Evolutionary conservation across 805 yeast species (phyloP), one percentile per base, ranked within the genome.

Genomic region (Monosporozyma unispora): DNA sequence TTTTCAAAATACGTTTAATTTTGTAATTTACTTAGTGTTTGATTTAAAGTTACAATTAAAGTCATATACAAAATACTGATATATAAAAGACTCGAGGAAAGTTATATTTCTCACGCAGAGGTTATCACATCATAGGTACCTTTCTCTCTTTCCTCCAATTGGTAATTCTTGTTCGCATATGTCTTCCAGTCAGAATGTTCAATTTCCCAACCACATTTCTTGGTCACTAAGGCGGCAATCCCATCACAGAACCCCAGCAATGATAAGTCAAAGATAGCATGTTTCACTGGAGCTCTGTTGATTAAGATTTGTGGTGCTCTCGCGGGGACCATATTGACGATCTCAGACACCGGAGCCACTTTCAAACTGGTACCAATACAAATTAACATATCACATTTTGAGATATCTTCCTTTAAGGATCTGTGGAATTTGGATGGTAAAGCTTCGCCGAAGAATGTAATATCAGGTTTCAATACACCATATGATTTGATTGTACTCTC

Each of bases 321-420:
- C 12, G 75, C 74, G 0, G 82, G 80, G 2, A 89, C 68, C 67
- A 77, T 73, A 53, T 87, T 82, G 14, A 87, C 89, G 49, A 89
- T 86, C 48, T 87, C 89, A 46, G 88, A 81, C 5, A 90, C 96
- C 0, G 97, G 97, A 0, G 95, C 88, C 19, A 89, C 97, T 62
- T 89, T 87, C 55, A 89, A 73, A n/a, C 96, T 87, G 0, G 97
- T 89, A 16, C 97, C 97, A 27, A 89, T 82, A 65, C 95, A 85
- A 6, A 89, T 73, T 46, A 90, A 69, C 48, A 89, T 70, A 65
- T 90, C 97, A 67, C 96, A 87, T 41, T 76, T 72, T 19, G 67
- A 57, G 10, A 82, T 71, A 60, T 90, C 96, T 41, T 75, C 73
- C 39, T 71, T 70, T 29, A 82, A 73, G 29, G 70, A 62, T 43